Conservation (phyloP, 2,329 filamentous ascomycete species). For the Teratosphaeria destructans region DNA sequence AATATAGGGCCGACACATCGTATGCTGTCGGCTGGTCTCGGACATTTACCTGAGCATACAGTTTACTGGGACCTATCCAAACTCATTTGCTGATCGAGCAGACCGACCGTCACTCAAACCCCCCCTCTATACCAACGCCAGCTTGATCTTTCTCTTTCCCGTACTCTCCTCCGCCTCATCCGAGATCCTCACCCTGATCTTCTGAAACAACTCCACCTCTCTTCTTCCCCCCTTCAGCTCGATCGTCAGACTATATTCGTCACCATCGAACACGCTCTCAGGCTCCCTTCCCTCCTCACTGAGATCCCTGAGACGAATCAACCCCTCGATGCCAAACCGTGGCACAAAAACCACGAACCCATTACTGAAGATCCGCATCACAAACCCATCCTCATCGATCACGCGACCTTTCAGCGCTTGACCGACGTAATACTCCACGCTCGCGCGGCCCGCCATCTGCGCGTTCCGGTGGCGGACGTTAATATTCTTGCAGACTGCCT, state of each 20-base stretch:
- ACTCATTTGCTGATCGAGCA: no score
- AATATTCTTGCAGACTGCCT: slow-evolving; percentile 95
- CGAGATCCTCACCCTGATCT: slow-evolving; percentile 76
- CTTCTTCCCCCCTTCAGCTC: slow-evolving; percentile 34
- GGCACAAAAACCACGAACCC: slow-evolving; percentile 95
- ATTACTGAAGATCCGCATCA: slow-evolving; percentile 96
- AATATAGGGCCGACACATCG: not conserved
- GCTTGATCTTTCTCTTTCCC: slow-evolving; percentile 85
- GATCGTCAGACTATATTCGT: slow-evolving; percentile 66
- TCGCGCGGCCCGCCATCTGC: slow-evolving; percentile 86
- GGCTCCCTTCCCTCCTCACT: slow-evolving; percentile 49
- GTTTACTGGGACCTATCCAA: not conserved
- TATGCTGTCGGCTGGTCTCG: not conserved
- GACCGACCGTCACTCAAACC: no score
- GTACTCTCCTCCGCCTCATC: slow-evolving; percentile 91
- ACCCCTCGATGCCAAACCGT: slow-evolving; percentile 84
- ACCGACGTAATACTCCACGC: slow-evolving; percentile 95
- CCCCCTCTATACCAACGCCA: slow-evolving; percentile 29
- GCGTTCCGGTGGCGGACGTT: slow-evolving; percentile 95
- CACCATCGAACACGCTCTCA: slow-evolving; percentile 72
- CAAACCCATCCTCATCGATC: slow-evolving; percentile 79
- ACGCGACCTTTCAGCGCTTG: slow-evolving; percentile 76
- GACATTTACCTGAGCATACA: not conserved
- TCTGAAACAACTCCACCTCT: slow-evolving; percentile 77
- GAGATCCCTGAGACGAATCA: slow-evolving; percentile 79